Evolutionary conservation across 176 grass and related monocot species (phyloP).

Genomic region (Musa itinerans): DNA sequence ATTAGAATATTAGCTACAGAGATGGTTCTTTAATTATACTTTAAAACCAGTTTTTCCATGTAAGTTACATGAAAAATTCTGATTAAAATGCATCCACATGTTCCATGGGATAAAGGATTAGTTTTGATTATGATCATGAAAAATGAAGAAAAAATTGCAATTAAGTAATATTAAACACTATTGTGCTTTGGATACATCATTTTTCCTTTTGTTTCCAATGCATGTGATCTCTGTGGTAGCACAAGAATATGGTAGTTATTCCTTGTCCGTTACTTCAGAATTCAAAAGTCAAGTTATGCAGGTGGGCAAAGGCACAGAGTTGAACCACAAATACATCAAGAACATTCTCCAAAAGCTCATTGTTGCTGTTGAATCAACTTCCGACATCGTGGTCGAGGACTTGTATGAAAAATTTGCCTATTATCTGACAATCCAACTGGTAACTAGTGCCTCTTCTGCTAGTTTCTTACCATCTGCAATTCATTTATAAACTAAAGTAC

Average conservation of each 20-base stretch:
- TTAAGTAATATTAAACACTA: not conserved
- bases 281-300: slow-evolving; percentile 20
- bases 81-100: too few relatives aligned
- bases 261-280: too few relatives aligned
- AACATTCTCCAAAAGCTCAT: slow-evolving; percentile 63
- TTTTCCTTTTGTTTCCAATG: not conserved
- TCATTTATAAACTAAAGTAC: not conserved
- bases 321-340: slow-evolving; percentile 37
- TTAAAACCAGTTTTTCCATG: too few relatives aligned
- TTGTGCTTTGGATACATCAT: not conserved
- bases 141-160: not conserved
- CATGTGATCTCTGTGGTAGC: too few relatives aligned
- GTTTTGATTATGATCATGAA: too few relatives aligned
- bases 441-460: slow-evolving; percentile 20
- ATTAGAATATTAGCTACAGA: too few relatives aligned
- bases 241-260: too few relatives aligned
- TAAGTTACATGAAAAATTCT: too few relatives aligned
- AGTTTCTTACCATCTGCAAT: not conserved
- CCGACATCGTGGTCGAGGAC: slow-evolving; percentile 43
- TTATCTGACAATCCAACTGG: slow-evolving; percentile 42
- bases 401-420: slow-evolving; percentile 70
- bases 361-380: slow-evolving; percentile 43
- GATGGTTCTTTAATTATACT: too few relatives aligned
- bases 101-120: too few relatives aligned
- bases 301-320: slow-evolving; percentile 22